Percentiles rank a stretch among this genome's conserved stretches.
phyloP scores from a whole-genome alignment of 768 basidiomycete species.

The Nidularia pulvinata region DNA sequence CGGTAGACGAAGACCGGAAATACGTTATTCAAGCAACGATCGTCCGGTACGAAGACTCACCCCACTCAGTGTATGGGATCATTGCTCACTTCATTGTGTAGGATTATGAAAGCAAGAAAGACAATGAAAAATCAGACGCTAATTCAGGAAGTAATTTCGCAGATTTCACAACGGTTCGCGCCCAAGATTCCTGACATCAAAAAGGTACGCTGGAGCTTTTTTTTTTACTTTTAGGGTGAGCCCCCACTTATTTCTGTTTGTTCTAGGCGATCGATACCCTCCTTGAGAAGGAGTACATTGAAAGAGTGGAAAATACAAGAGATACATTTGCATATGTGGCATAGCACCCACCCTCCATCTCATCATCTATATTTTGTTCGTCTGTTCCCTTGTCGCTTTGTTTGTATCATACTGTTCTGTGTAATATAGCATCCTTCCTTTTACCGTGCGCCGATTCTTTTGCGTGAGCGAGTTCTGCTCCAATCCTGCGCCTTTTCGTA shows the following conservation, averaged over 20 bases:
- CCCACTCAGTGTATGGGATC: not conserved
- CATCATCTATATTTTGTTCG: slow-evolving; percentile 5
- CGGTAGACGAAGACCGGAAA: slow-evolving; percentile 96
- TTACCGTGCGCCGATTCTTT: too few relatives aligned
- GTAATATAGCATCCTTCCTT: too few relatives aligned
- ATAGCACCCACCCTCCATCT: too few relatives aligned
- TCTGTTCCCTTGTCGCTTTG: slow-evolving; percentile 3
- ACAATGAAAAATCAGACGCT: slow-evolving; percentile 92
- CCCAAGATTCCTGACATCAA: slow-evolving; percentile 98
- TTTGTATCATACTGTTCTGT: too few relatives aligned
- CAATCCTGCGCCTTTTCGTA: too few relatives aligned
- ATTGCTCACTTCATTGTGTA: slow-evolving; percentile 18
- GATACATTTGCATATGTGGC: slow-evolving; percentile 86
- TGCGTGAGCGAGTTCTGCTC: too few relatives aligned
- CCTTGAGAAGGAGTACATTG: slow-evolving; percentile 97
- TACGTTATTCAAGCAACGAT: slow-evolving; percentile 95
- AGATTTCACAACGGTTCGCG: slow-evolving; percentile 85
- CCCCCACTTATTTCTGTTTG: slow-evolving; percentile 9
- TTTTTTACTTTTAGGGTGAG: not conserved
- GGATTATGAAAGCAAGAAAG: slow-evolving; percentile 96
- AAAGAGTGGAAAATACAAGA: slow-evolving; percentile 88
- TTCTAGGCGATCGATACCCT: slow-evolving; percentile 86
- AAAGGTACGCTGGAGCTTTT: slow-evolving; percentile 62
- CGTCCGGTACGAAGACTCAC: slow-evolving; percentile 54
- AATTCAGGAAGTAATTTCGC: slow-evolving; percentile 89